Base-by-base conservation (phyloP, 1,284 basidiomycete genomes). In the Marasmius fiardii region DNA sequence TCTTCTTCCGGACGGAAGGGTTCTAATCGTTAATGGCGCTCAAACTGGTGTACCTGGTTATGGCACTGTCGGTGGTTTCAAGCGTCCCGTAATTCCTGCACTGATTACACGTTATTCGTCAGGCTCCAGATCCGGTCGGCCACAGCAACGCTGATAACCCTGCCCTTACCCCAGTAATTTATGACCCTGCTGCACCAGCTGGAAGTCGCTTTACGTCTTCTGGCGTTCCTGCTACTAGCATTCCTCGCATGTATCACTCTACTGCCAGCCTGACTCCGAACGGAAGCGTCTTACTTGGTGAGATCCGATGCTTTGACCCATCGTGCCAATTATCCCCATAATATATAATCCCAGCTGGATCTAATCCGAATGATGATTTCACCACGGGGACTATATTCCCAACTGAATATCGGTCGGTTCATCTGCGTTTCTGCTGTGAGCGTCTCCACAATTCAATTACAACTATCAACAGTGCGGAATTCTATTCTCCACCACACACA, bases 11-110 rank as follows among this genome's bases (percentile, higher is more conserved):
- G 75, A 76, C 58, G 78, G 77, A 5, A 69, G 75, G 58, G 60
- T 79, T 14, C 60, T 78, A 48, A 69, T 78, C 59, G 63, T 73
- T 51, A 78, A 78, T 64, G 77, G 74, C n/a, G 76, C 67, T 0
- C 47, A 62, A 18, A 65, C 65, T 0, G 81, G 81, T 11, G 76
- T 80, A 52, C 79, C 80, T n/a, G 83, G 83, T 28, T 85, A 84
- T 63, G 78, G 77, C 21, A 85, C 84, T 67, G 79, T 81, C 39
- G 47, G 63, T 53, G 6, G 21, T 44, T 20, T 49, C 23, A 53
- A 26, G 45, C 41, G 37, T 54, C 31, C 33, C n/a, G 21, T 45
- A 18, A 37, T 14, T 47, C 5, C 28, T 20, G 24, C 12, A 37
- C 53, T 72, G 71, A 4, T 75, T 71, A 26, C 71, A 72, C 62